phyloP scores from a whole-genome alignment of 2,329 filamentous ascomycete species.

The Hymenotorrendiella dingleyae region DNA sequence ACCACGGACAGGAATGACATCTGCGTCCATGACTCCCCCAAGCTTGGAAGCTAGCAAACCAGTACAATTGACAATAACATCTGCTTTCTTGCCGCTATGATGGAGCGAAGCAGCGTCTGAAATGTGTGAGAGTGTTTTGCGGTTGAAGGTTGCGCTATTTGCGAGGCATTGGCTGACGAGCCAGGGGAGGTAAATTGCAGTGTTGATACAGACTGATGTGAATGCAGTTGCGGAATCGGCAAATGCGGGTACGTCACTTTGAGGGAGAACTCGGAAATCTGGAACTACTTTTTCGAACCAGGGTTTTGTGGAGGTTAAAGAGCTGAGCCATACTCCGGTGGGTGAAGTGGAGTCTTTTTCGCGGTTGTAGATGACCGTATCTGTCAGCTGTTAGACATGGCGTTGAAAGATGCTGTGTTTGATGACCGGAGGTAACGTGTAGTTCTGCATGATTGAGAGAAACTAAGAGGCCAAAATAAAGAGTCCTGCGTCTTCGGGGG shows the following conservation, averaged over 20 bases:
- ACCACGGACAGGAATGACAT: slow-evolving; percentile 70
- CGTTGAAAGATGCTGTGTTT: too few species aligned
- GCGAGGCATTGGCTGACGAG: slow-evolving; percentile 72
- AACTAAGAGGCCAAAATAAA: too few species aligned
- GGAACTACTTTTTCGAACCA: slow-evolving; percentile 69
- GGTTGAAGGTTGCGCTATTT: slow-evolving; percentile 61
- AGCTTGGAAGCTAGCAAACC: slow-evolving; percentile 70
- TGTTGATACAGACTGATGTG: slow-evolving; percentile 85
- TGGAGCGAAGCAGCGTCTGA: slow-evolving; percentile 58
- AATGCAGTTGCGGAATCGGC: slow-evolving; percentile 68
- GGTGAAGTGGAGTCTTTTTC: slow-evolving; percentile 4
- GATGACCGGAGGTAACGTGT: too few species aligned
- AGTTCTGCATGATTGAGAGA: too few species aligned
- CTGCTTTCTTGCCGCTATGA: slow-evolving; percentile 48
- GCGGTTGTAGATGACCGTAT: slow-evolving; percentile 2
- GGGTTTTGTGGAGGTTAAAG: slow-evolving; percentile 39
- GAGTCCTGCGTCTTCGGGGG: too few species aligned
- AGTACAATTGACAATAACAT: slow-evolving; percentile 76
- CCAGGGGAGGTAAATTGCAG: slow-evolving; percentile 78
- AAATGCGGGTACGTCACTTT: slow-evolving; percentile 52
- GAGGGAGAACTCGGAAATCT: slow-evolving; percentile 58
- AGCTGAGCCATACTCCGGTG: slow-evolving; percentile 2
- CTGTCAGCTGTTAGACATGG: neutral
- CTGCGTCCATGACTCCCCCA: slow-evolving; percentile 72
- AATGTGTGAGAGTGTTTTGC: slow-evolving; percentile 61